Base-by-base conservation (phyloP, 176 grass and related monocot species). In the Eleusine coracana region DNA sequence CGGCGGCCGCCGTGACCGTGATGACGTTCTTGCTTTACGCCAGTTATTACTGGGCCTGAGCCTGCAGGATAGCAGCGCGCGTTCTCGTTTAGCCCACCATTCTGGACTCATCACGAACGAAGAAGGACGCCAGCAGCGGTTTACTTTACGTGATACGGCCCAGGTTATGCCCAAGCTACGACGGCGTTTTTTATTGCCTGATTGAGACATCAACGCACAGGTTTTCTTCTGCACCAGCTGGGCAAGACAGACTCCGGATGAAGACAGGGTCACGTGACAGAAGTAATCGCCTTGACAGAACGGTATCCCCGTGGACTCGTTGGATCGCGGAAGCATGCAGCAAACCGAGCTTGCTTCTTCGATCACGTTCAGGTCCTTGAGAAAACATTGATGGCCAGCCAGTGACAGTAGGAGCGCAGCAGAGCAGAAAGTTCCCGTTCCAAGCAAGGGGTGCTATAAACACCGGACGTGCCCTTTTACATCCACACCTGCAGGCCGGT, bases 211-310 rank as follows among this genome's bases (percentile, higher is more conserved):
- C 10, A 63, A 29, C 60, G 60, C 60, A 31, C 60, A 63, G 10
- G 27, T 28, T 63, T 63, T 31, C 7, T 12, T 3, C 17, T 46
- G 25, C 25, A 25, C 25, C 25, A 25, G 25, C 25, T 25, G 25
- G 25, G 25, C 25, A 25, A 25, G 25, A 25, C 25, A 25, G 25
- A 25, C 25, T 25, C 25, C 25, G 25, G 25, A 25, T 25, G 25
- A 25, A 25, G 80, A 61, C 79, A 59, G 66, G 2, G 37, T 12
- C 79, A 71, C 49, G 65, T 80, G 48, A 70, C 6, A 8, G 51
- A 71, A 59, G n/a, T 59, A 71, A 81, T 71, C 66, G 15, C 37
- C 37, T 29, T 41, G 36, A 36, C 50, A 42, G 10, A 42, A 17
- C 9, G 8, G 14, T 11, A 21, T 14, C 25, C 70, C 54, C 17